phyloP scores from a whole-genome alignment of 345 rosid species.

The Physaria fendleri region DNA sequence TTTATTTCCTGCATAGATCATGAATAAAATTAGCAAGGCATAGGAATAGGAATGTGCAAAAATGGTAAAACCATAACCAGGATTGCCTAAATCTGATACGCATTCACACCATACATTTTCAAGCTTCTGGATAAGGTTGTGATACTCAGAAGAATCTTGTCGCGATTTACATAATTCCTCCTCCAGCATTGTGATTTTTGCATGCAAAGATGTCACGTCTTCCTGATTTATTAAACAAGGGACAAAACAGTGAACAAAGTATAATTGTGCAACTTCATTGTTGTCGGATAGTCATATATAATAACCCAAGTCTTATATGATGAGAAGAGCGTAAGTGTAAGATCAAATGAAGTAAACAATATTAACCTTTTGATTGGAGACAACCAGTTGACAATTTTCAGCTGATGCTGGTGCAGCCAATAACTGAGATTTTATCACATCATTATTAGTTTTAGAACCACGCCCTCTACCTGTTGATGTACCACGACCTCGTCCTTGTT shows the following conservation, averaged over 20 bases:
- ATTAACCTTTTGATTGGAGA: slow-evolving; percentile 54
- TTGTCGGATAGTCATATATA: neutral
- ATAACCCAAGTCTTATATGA: neutral
- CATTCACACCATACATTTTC: slow-evolving; percentile 57
- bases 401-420: slow-evolving; percentile 40
- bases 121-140: slow-evolving; percentile 43
- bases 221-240: slow-evolving; percentile 46
- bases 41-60: neutral
- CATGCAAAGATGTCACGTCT: slow-evolving; percentile 54
- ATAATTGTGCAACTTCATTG: slow-evolving; percentile 1
- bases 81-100: neutral
- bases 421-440: slow-evolving; percentile 38
- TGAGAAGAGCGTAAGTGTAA: no score
- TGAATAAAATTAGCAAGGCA: slow-evolving; percentile 6
- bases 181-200: slow-evolving; percentile 64
- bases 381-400: slow-evolving; percentile 62
- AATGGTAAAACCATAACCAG: slow-evolving; percentile 9
- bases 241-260: slow-evolving; percentile 9
- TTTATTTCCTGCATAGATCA: slow-evolving; percentile 67
- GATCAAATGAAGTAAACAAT: slow-evolving; percentile 6
- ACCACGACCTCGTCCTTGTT: slow-evolving; percentile 81
- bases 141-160: slow-evolving; percentile 59
- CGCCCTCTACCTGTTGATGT: slow-evolving; percentile 79
- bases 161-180: slow-evolving; percentile 76
- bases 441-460: slow-evolving; percentile 68